Base-by-base conservation (phyloP, 2,329 filamentous ascomycete genomes). In the Lasiodiplodia sp. region DNA sequence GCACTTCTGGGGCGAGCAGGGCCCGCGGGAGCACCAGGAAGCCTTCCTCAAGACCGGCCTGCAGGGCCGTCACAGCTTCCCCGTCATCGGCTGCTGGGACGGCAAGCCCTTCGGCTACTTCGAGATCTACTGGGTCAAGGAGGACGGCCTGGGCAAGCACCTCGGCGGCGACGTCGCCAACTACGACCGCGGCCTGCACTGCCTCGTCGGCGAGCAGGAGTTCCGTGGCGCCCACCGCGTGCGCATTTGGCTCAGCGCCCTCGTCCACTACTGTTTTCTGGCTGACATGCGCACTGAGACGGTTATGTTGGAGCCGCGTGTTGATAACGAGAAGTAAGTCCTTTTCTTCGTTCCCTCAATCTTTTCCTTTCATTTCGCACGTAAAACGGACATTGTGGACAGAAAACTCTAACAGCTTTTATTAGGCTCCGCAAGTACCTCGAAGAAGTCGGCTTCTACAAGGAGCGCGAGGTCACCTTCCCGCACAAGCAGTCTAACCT, bases 71-170 rank as follows among this genome's bases (percentile, higher is more conserved):
- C 91, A 97, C 79, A 93, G 90, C 10, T 97, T 98, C 79, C 96
- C 96, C 0, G 93, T 91, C 0, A 95, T 98, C 70, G 96, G 92
- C 0, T 90, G 94, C 77, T 99, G 95, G 92, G 93, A 98, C 73
- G 94, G 93, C 12, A 91, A 95, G 70, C 95, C 95, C 0, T 99
- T 98, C 81, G 96, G 94, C 0, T 99, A 96, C 78, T 97, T 99
- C 77, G 96, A 99, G 82, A 87, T 99, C 40, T 99, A 99, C 82
- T 99, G 96, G 95, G 93, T 96, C 3, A 97, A 97, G 75, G 96
- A 99, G 77, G 96, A 98, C 75, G 82, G 85, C 0, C 78, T 99
- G 0, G 93, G 92, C 0, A 86, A 85, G 58, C 85, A 93, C 71
- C 80, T 96, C 4, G 89, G 78, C 0, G 86, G 86, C 25, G 86